phyloP scores from a whole-genome alignment of 345 rosid species.

The Moringa oleifera region DNA sequence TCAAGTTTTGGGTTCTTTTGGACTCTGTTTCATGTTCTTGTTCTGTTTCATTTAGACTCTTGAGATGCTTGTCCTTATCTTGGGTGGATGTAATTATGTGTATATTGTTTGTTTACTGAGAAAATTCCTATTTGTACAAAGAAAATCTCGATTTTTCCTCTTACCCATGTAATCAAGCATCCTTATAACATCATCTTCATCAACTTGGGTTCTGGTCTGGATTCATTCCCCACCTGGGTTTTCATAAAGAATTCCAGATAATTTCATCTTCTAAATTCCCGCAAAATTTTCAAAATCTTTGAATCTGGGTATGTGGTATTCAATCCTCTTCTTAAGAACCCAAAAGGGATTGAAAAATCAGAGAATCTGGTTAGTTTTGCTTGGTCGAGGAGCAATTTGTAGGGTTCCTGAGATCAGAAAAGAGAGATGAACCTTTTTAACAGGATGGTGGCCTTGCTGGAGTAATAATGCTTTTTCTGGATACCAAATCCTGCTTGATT shows the following conservation, averaged over 20 bases:
- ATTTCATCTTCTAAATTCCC: too few species aligned
- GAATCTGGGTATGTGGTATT: too few species aligned
- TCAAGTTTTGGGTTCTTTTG: not conserved
- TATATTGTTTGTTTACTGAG: conserved; percentile 12
- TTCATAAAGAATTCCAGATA: too few species aligned
- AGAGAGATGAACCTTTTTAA: conserved; percentile 8
- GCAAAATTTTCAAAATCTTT: too few species aligned
- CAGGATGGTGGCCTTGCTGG: not conserved
- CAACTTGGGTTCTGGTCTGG: not conserved
- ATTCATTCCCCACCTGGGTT: not conserved
- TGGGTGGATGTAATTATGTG: too few species aligned
- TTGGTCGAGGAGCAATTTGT: too few species aligned
- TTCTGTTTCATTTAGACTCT: not conserved
- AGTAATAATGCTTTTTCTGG: too few species aligned
- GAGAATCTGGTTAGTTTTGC: too few species aligned
- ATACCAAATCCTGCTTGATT: too few species aligned
- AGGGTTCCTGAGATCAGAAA: conserved; percentile 24
- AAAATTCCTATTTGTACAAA: conserved; percentile 13
- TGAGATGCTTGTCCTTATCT: not conserved
- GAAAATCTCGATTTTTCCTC: not conserved
- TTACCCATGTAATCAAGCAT: not conserved
- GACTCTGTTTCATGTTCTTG: not conserved
- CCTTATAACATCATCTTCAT: too few species aligned
- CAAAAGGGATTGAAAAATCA: too few species aligned
- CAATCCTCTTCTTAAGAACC: too few species aligned